Evolutionary conservation across 1,139 yeast species (phyloP), one percentile per base, ranked within the genome.

Genomic region (Sugiyamaella grinbergsii): DNA sequence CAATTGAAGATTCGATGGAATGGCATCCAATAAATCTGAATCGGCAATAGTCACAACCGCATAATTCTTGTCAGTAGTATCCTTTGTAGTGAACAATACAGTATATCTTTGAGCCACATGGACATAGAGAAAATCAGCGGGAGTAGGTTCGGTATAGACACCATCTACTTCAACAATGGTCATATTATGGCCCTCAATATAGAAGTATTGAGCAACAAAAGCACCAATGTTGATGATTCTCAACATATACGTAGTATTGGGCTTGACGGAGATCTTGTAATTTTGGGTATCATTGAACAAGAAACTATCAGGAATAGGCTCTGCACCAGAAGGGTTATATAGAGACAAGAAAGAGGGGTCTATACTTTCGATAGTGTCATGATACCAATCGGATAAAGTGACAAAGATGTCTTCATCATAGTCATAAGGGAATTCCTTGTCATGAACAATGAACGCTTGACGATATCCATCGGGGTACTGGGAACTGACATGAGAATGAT

Each of bases 251-350:
- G 96, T 90, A 36, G 81, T 87, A 67, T 82, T 80, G 3, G 96
- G 94, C 69, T 83, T 64, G 41, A 91, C 94, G 7, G 71, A 58
- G 81, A 90, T 80, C 15, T 89, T 80, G 22, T 26, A 13, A 68
- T 85, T 84, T 65, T 76, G 80, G 5, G 94, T 81, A 64, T 90
- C 89, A 72, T 91, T 90, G 69, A 89, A 77, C 62, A 89, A 73
- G 59, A 85, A 66, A 65, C 82, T 82, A 62, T 85, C 82, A 2
- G 98, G 98, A 60, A 91, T 81, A 39, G 98, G 98, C 70, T 91
- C 98, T 31, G 97, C 96, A 58, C 98, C 98, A 4, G 96, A 87
- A 42, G 98, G 98, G 70, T 91, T 91, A 72, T 78, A 84, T 57
- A 85, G 70, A 58, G 74, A 79, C 72, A 88, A 66, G 71, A 90